A percentile compares a stretch with the other conserved stretches of the same genome.
These are phyloP conservation scores for Hymenoscyphus occultus DNA, from an alignment of 2,329 filamentous ascomycete genomes.

Conservation along the genomic window DNA sequence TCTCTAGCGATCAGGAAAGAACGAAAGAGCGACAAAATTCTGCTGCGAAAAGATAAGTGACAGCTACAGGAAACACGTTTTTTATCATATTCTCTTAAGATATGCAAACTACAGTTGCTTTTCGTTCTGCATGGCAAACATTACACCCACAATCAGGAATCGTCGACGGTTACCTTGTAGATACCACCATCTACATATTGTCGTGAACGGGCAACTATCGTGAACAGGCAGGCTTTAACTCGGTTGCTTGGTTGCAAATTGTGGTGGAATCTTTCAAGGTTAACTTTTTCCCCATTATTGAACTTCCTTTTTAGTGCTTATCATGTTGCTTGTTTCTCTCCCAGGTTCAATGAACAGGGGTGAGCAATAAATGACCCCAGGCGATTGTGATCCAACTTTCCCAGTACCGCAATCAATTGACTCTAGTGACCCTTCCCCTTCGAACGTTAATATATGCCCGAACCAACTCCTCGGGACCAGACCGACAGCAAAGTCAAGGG, in stretches of 20 bases:
- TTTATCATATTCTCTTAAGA: background rate
- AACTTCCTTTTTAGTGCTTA: conserved; percentile 3
- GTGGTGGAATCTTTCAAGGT: background rate
- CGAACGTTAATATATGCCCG: background rate
- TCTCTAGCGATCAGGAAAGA: background rate
- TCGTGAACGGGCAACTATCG: background rate
- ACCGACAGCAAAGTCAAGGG: background rate
- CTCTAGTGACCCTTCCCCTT: background rate
- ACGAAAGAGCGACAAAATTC: background rate
- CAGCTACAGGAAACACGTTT: background rate
- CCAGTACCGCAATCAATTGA: background rate
- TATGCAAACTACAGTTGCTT: background rate
- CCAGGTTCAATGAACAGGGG: background rate
- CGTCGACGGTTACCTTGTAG: background rate
- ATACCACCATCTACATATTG: background rate
- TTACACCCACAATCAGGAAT: background rate
- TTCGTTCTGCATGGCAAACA: background rate
- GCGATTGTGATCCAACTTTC: background rate
- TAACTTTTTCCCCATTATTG: background rate
- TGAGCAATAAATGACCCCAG: background rate
- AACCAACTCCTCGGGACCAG: background rate
- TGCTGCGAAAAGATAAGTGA: background rate
- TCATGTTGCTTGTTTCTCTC: background rate
- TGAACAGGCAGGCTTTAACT: too few species aligned
- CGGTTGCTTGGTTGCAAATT: background rate